Percentiles rank a stretch among this genome's conserved stretches.
These are phyloP conservation scores for Conticribra guillardii DNA, from an alignment of 108 stramenopile species.

Conservation along the genomic window DNA sequence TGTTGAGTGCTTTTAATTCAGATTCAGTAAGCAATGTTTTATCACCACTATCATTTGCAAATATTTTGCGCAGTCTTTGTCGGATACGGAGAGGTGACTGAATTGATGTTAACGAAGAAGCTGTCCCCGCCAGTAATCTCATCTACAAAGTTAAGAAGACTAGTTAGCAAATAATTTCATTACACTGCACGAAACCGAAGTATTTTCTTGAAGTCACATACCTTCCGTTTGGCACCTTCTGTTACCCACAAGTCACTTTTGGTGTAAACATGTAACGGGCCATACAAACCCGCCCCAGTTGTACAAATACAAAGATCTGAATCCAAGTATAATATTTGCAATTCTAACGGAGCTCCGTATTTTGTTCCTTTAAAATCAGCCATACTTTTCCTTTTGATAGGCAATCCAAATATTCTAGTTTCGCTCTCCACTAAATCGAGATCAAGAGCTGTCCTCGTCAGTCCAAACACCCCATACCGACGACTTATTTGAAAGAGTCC, in stretches of 20 bases:
- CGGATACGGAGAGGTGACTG: constrained; percentile 49
- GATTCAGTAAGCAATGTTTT: constrained; percentile 28
- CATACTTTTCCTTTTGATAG: constrained; percentile 16
- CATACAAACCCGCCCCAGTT: constrained; percentile 39
- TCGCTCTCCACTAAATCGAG: constrained; percentile 46
- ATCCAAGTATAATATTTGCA: constrained; percentile 65
- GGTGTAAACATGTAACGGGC: constrained; percentile 63
- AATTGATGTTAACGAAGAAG: constrained; percentile 32
- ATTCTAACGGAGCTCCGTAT: constrained; percentile 39
- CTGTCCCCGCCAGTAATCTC: constrained; percentile 33
- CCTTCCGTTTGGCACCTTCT: constrained; percentile 46
- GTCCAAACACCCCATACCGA: constrained; percentile 49
- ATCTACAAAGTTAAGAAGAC: constrained; percentile 13
- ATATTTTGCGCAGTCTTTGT: constrained; percentile 27
- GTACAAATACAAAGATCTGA: constrained; percentile 63
- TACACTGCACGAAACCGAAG: background rate
- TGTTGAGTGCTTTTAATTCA: constrained; percentile 42
- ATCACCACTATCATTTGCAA: constrained; percentile 4
- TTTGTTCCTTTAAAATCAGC: constrained; percentile 39
- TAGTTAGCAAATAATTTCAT: background rate
- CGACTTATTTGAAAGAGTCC: constrained; percentile 37
- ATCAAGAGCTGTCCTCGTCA: constrained; percentile 58
- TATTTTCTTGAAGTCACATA: constrained; percentile 1
- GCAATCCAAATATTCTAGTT: constrained; percentile 31
- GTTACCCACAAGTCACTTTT: constrained; percentile 54